These are phyloP conservation scores for Fusarium siculi DNA, from an alignment of 2,329 filamentous ascomycete species.

Conservation along the genomic window DNA sequence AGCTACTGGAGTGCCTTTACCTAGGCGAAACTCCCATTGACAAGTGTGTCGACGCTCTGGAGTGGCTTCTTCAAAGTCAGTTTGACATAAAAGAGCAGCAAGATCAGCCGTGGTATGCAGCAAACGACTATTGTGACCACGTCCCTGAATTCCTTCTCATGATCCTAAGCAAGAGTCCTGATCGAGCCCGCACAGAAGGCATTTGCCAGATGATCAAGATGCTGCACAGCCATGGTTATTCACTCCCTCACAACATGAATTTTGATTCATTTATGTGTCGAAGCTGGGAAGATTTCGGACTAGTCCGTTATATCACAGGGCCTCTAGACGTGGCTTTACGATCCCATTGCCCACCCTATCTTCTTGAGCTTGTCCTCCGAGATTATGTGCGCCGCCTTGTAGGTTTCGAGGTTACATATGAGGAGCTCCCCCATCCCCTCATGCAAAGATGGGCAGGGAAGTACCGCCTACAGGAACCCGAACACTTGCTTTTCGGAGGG, in stretches of 20 bases:
- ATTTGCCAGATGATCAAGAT: conserved; percentile 4
- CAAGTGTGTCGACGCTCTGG: neutral
- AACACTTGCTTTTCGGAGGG: too few relatives aligned
- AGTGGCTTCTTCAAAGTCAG: neutral
- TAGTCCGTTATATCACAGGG: too few relatives aligned
- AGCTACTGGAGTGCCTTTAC: neutral
- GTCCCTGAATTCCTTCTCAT: neutral
- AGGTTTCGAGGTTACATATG: too few relatives aligned
- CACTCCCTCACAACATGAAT: neutral
- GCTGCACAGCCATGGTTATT: neutral
- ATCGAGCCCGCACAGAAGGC: neutral
- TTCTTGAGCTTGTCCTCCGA: neutral
- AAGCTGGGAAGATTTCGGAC: too few relatives aligned
- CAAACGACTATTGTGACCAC: neutral
- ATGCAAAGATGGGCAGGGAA: too few relatives aligned
- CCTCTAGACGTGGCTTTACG: neutral
- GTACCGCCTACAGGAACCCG: too few relatives aligned
- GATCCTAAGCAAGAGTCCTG: neutral
- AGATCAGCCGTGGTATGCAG: fast-evolving
- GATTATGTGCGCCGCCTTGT: neutral
- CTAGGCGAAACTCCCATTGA: fast-evolving
- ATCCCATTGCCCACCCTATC: neutral
- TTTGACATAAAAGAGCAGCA: neutral
- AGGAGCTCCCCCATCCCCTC: too few relatives aligned
- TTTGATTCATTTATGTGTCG: too few relatives aligned